Conservation (phyloP, 257 asterid genomes). For the Paraleonurus japonicus region DNA sequence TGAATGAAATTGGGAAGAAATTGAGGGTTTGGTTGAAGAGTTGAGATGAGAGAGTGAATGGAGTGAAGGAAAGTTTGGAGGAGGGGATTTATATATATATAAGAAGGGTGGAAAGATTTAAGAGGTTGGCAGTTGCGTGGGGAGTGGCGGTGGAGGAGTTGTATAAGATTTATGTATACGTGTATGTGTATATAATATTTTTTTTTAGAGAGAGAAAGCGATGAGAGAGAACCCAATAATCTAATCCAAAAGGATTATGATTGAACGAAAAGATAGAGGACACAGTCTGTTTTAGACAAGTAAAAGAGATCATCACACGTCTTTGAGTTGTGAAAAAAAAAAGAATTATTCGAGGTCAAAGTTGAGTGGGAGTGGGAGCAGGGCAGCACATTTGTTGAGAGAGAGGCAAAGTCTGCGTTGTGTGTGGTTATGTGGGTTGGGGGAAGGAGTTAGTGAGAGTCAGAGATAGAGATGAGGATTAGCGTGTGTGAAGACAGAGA, state of each 20-base stretch:
- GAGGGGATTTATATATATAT: constrained; percentile 11
- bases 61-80: constrained; percentile 14
- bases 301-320: constrained; percentile 18
- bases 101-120: background rate
- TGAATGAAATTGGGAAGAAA: background rate
- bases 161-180: constrained; percentile 21
- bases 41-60: constrained; percentile 32
- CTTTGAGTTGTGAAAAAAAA: background rate
- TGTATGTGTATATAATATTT: background rate
- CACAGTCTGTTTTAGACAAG: background rate
- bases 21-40: background rate
- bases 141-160: constrained; percentile 67
- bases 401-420: background rate
- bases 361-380: constrained; percentile 34
- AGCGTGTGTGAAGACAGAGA: background rate
- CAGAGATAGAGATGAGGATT: background rate
- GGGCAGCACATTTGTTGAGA: constrained; percentile 17
- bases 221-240: background rate
- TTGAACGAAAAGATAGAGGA: background rate
- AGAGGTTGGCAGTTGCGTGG: constrained; percentile 70
- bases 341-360: constrained; percentile 22
- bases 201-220: constrained; percentile 7
- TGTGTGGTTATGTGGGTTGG: too few relatives aligned
- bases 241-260: constrained; percentile 6
- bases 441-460: too few relatives aligned